phyloP scores from a whole-genome alignment of 176 grass and related monocot genomes.

The Alopecurus myosuroides region DNA sequence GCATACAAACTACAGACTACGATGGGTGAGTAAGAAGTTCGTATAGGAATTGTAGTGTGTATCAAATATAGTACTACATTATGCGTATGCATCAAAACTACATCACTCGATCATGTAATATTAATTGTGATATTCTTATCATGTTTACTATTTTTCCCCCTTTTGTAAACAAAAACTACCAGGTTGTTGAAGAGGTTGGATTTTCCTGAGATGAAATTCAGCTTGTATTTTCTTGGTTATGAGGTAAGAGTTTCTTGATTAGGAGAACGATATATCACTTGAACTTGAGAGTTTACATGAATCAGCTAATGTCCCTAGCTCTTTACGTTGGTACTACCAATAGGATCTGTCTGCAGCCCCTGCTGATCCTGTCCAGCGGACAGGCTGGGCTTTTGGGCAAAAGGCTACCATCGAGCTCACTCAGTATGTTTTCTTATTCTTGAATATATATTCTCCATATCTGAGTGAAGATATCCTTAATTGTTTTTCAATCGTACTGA shows the following conservation, averaged over 20 bases:
- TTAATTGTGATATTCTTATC: neutral
- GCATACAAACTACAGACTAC: neutral
- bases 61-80: neutral
- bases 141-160: neutral
- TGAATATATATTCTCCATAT: neutral
- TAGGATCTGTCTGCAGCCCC: constrained; percentile 74
- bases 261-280: neutral
- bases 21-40: neutral
- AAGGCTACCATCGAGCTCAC: constrained; percentile 95
- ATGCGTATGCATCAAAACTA: neutral
- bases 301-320: neutral
- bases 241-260: constrained; percentile 52
- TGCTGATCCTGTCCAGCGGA: constrained; percentile 61
- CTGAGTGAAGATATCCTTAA: neutral
- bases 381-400: constrained; percentile 90
- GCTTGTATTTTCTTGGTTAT: constrained; percentile 94
- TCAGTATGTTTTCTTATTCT: constrained; percentile 44
- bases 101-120: neutral
- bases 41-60: neutral
- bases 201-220: constrained; percentile 95
- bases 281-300: neutral
- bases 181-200: constrained; percentile 97
- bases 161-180: constrained; percentile 6
- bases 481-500: neutral
- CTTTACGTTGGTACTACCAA: neutral